Evolutionary conservation across 2,329 filamentous ascomycete species (phyloP), one percentile per base, ranked within the genome.

Genomic region (Fulvia fulva): DNA sequence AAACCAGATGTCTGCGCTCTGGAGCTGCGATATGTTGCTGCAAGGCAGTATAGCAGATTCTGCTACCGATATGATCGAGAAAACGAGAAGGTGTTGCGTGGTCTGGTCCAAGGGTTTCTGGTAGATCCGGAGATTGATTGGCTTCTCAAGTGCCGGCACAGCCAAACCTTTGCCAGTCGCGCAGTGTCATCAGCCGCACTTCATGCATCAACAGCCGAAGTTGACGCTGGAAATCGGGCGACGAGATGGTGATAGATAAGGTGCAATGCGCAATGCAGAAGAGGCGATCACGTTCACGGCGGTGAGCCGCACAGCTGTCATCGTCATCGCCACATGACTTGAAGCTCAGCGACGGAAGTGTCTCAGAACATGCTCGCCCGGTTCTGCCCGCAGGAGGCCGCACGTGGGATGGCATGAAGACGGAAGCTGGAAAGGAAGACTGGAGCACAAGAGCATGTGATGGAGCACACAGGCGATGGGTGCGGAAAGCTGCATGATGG

Each of bases 311-410:
- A 32, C 45, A 50, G 46, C 45, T 57, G 58, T 61, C 60, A 58
- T 61, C 44, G 58, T 61, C 60, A 58, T 61, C 44, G 53, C 51
- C 62, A 58, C 57, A 58, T 63, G 57, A 64, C 51, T 44, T 44
- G 55, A 51, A 49, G 56, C 52, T 62, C 59, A 61, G 55, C 55
- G 55, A 60, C 41, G 53, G 34, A 41, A 53, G 19, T 62, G 63
- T 63, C 59, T 65, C 53, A 60, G 53, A 55, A 55, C 44, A 22
- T 51, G 44, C 52, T 32, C 21, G 32, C 50, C 46, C 56, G 46
- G 16, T 37, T 44, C 47, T 9, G 37, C 44, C n/a, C 43, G 22
- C 12, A 43, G 50, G 43, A 53, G 30, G 32, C 47, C 57, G 43
- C 52, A 56, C 62, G 62, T 59, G 62, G 62, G 62, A 62, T 62